A percentile compares a stretch with the other conserved stretches of the same genome.
Evolutionary conservation across 441 rosid genomes (phyloP).

Genomic region (Manihot esculenta): DNA sequence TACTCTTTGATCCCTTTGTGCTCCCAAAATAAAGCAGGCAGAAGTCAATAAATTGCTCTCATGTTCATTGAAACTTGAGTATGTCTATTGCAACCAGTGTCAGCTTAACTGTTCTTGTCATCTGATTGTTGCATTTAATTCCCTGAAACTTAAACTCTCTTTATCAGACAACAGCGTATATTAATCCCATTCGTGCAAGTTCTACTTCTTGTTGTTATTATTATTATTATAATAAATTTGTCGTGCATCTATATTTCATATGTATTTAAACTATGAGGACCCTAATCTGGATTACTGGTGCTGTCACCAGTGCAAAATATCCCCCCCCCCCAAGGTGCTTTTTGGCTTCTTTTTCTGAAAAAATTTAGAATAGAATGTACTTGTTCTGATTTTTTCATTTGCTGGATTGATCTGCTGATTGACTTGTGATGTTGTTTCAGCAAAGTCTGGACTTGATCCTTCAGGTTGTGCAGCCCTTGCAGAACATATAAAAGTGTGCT

Average conservation of each 20-base stretch:
- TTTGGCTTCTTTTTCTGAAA: background rate
- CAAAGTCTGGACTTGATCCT: slow-evolving; percentile 82
- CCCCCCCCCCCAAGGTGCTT: no score
- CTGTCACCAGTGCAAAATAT: background rate
- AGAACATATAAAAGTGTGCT: slow-evolving; percentile 54
- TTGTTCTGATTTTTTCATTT: background rate
- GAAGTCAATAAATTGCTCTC: background rate
- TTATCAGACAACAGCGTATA: background rate
- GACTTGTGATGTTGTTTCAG: slow-evolving; percentile 42
- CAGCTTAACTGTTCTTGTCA: background rate
- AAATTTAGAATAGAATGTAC: background rate
- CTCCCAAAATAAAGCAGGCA: background rate
- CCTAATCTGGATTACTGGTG: background rate
- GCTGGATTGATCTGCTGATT: slow-evolving; percentile 13
- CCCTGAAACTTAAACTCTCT: background rate
- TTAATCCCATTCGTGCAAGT: no score
- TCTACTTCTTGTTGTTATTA: no score
- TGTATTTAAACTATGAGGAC: background rate
- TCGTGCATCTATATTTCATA: background rate
- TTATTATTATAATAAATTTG: no score
- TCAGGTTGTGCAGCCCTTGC: slow-evolving; percentile 65
- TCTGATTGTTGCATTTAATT: background rate
- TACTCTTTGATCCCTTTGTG: background rate
- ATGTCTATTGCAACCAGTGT: background rate
- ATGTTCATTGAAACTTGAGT: background rate